These are phyloP conservation scores for Ophiocordyceps robertsii DNA, from an alignment of 2,329 filamentous ascomycete species.

Conservation along the genomic window DNA sequence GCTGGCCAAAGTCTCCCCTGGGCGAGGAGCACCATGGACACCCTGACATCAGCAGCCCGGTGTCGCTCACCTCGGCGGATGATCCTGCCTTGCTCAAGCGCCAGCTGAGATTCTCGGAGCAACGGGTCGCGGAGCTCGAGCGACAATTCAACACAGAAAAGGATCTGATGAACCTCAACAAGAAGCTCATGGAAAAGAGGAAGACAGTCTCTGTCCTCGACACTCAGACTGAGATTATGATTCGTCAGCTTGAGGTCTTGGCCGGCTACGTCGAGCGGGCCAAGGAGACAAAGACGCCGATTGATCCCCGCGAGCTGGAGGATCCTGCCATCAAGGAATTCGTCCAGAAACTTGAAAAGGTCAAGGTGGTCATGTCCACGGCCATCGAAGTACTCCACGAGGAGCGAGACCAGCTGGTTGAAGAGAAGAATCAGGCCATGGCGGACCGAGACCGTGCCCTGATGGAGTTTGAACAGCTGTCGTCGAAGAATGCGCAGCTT, in stretches of 20 bases:
- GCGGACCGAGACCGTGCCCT: conserved; percentile 86
- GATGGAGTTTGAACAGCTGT: conserved; percentile 90
- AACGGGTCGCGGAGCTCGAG: conserved; percentile 76
- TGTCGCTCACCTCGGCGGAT: conserved; percentile 49
- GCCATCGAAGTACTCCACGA: conserved; percentile 46
- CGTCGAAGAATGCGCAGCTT: conserved; percentile 85
- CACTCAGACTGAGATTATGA: conserved; percentile 89
- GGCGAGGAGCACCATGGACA: conserved; percentile 37
- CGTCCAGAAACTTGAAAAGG: conserved; percentile 56
- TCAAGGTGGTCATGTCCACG: conserved; percentile 45
- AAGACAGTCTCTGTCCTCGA: conserved; percentile 92
- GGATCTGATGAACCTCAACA: conserved; percentile 64
- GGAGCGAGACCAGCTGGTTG: conserved; percentile 68
- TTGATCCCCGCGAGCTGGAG: conserved; percentile 73
- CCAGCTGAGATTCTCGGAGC: conserved; percentile 69
- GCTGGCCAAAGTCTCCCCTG: conserved; percentile 57
- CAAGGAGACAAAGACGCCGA: conserved; percentile 66
- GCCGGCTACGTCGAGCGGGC: conserved; percentile 78
- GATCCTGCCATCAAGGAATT: conserved; percentile 86
- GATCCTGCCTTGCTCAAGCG: conserved; percentile 56
- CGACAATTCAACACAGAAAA: conserved; percentile 57
- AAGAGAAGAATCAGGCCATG: conserved; percentile 72
- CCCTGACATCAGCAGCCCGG: conserved; percentile 58
- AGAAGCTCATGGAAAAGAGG: conserved; percentile 79
- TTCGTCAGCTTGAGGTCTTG: conserved; percentile 79